phyloP scores from a whole-genome alignment of 495 filamentous ascomycete genomes.

The Cairneyella variabilis region DNA sequence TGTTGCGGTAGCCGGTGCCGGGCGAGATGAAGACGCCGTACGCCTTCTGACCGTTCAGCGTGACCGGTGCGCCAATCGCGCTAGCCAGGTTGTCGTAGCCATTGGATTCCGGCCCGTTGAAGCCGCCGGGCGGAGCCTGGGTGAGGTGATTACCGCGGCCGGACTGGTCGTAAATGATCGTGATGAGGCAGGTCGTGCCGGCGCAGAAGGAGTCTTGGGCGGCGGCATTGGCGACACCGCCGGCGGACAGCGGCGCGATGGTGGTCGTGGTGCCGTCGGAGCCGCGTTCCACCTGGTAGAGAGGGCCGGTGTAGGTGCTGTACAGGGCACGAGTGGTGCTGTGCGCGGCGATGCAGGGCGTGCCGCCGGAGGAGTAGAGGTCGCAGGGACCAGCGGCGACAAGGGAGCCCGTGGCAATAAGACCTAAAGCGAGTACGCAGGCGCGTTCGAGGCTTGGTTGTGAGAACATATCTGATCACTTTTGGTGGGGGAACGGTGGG shows the following conservation, averaged over 20 bases:
- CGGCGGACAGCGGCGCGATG: constrained; percentile 48
- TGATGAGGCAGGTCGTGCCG: constrained; percentile 53
- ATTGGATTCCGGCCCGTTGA: constrained; percentile 45
- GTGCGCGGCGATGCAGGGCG: constrained; percentile 55
- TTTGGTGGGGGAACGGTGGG: constrained; percentile 6
- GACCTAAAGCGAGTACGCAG: constrained; percentile 34
- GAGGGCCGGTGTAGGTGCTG: constrained; percentile 41
- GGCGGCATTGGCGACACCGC: constrained; percentile 47
- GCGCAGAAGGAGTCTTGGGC: constrained; percentile 55
- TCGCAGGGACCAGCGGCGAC: constrained; percentile 51
- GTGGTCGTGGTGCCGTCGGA: constrained; percentile 43
- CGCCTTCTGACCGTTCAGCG: constrained; percentile 52
- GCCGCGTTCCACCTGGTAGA: constrained; percentile 52
- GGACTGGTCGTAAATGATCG: constrained; percentile 58
- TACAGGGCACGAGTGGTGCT: constrained; percentile 59
- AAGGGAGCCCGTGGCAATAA: constrained; percentile 37
- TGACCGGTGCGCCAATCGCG: constrained; percentile 54
- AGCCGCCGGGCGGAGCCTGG: constrained; percentile 49
- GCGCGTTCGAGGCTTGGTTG: constrained; percentile 31
- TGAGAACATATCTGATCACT: constrained; percentile 35
- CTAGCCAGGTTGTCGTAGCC: constrained; percentile 53
- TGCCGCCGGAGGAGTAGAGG: constrained; percentile 47
- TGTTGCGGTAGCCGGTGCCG: constrained; percentile 52
- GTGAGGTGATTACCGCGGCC: constrained; percentile 54
- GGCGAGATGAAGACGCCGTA: constrained; percentile 57